Evolutionary conservation across 106 monocot genomes (phyloP).

Genomic region (Amphibolis antarctica): DNA sequence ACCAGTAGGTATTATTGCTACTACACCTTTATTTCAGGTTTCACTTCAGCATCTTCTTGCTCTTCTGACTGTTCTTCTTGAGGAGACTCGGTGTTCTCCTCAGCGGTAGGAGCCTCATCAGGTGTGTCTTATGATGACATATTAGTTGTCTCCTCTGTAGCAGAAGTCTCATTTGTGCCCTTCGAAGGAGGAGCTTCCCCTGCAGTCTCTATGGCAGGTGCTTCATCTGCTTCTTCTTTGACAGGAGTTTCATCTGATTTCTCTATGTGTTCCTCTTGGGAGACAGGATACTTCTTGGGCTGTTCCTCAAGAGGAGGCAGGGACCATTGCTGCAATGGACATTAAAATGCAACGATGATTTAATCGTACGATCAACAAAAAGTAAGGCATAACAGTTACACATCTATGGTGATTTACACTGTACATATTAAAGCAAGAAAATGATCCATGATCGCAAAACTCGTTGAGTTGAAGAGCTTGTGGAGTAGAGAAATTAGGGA

Average conservation of each 20-base stretch:
- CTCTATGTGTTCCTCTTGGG: conserved; percentile 4
- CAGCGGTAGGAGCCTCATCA: conserved; percentile 20
- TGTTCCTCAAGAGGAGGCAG: conserved; percentile 26
- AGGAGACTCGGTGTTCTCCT: conserved; percentile 28
- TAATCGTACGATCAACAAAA: too few relatives aligned
- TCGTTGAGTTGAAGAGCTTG: background rate
- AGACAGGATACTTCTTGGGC: conserved; percentile 12
- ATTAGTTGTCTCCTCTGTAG: conserved; percentile 12
- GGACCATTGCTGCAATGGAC: conserved; percentile 36
- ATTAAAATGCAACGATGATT: background rate
- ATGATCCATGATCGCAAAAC: background rate
- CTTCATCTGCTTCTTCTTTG: conserved; percentile 10
- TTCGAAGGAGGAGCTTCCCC: background rate
- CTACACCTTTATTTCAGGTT: conserved; percentile 69
- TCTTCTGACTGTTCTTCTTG: conserved; percentile 26
- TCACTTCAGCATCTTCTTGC: conserved; percentile 39
- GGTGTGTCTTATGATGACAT: background rate
- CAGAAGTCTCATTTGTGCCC: conserved; percentile 7
- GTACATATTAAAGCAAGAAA: background rate
- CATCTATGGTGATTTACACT: too few relatives aligned
- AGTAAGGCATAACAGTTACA: too few relatives aligned
- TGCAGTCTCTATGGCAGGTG: conserved; percentile 9
- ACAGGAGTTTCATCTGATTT: conserved; percentile 5
- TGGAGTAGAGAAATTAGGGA: too few relatives aligned
- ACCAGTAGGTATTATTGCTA: background rate